Base-by-base conservation (phyloP, 2,329 filamentous ascomycete genomes). In the Bertia moriformis region DNA sequence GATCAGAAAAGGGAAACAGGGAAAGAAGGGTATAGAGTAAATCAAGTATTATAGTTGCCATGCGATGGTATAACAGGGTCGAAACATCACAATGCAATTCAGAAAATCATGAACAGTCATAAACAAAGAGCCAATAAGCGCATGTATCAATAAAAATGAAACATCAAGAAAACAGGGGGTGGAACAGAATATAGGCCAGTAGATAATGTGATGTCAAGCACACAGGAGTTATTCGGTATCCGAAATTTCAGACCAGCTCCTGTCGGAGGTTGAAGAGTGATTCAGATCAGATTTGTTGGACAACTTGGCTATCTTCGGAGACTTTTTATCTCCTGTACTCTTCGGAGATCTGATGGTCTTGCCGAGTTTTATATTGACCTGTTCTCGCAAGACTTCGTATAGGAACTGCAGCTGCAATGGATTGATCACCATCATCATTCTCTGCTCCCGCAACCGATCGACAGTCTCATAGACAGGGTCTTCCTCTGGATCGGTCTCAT, bases 381-480 rank as follows among this genome's bases (percentile, higher is more conserved):
- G 63, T 54, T 86, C 81, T 39, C 76, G 72, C 50, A 95, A 58
- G 1, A 93, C 84, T 51, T 87, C 77, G 60, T 98, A 96, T 41
- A 98, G 73, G 55, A 96, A 95, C 27, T 73, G 60, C 50, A 83
- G 91, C 56, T 98, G 91, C 37, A 70, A 56, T 49, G 89, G 83
- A 36, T 83, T 80, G 60, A 96, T 91, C 4, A 98, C 91, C 91
- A 98, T 98, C 60, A 80, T 84, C 63, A 85, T 83, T 14, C 91
- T 73, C 64, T 98, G 91, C 56, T 89, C 75, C 35, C 91, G 73
- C 40, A 98, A 68, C 43, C 65, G 61, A 49, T 93, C 81, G 40
- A 98, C 88, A 0, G 83, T 82, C 14, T 82, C 69, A 46, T 78
- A 83, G 30, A 98, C 70, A 2, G 81, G 71, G 50, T 95, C 88